Conservation (phyloP, 2,329 filamentous ascomycete species). For the Cordyceps cicadae region DNA sequence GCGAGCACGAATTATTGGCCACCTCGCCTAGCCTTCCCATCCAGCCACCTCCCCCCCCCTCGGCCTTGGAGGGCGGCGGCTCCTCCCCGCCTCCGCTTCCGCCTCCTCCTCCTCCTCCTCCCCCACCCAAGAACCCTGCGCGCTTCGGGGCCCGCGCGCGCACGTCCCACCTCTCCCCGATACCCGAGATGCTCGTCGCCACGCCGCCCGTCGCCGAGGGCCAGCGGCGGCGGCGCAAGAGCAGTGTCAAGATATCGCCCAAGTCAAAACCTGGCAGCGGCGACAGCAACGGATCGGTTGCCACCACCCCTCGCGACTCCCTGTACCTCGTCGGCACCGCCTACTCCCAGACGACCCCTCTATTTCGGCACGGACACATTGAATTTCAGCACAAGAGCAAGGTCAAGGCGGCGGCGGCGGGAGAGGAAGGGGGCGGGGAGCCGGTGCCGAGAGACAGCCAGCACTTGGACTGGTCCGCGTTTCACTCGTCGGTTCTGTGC, state of each 20-base stretch:
- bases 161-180: slow-evolving; percentile 29
- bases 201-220: not conserved
- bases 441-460: not conserved
- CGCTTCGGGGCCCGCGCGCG: slow-evolving; percentile 9
- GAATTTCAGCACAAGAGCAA: slow-evolving; percentile 1
- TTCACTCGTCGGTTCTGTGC: slow-evolving; percentile 55
- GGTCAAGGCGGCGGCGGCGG: not conserved
- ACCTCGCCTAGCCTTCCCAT: not conserved
- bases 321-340: slow-evolving; percentile 7
- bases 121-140: slow-evolving; percentile 12
- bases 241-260: not conserved
- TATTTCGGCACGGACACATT: slow-evolving; percentile 10
- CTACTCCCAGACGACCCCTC: slow-evolving; percentile 7
- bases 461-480: slow-evolving; percentile 53
- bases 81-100: slow-evolving; percentile 2
- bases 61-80: not conserved
- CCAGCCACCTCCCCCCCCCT: not conserved
- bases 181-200: slow-evolving; percentile 31
- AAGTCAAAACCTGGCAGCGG: slow-evolving; percentile 10
- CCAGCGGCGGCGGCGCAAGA: not conserved
- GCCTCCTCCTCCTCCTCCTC: slow-evolving; percentile 7
- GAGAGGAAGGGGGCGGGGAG: not conserved
- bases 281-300: not conserved
- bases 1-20: not conserved
- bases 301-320: not conserved